Base-by-base conservation (phyloP, 352 stramenopile genomes). In the Phytopythium sindhum region DNA sequence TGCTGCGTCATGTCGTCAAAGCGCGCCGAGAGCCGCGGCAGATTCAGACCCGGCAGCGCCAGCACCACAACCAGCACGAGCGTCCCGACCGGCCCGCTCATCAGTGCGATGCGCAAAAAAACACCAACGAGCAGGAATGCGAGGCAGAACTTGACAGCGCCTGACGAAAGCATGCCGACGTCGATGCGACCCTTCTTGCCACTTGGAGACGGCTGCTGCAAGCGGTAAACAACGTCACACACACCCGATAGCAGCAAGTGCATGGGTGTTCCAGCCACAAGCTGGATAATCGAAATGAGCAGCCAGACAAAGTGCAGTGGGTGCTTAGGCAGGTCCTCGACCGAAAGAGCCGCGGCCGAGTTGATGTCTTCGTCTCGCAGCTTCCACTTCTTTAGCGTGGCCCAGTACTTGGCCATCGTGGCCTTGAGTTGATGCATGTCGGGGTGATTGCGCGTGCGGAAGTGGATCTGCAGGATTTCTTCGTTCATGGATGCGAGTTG, bases 401-500 rank as follows among this genome's bases (percentile, higher is more conserved):
- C 63, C 64, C 70, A 86, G 70, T 91, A 91, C 39, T 66, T 60
- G 51, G 71, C 70, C 82, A 91, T 91, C 53, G 80, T 84, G 54
- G 68, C 68, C 73, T 89, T 89, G 60, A 91, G 71, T 50, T 77
- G 70, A 60, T 80, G 77, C 78, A 91, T 89, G 23, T 81, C 80
- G 3, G 82, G 82, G 66, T 91, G 82, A 50, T 86, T 88, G 17
- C 69, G 74, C 35, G 80, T 91, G 48, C 82, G 82, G 57, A 89
- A 89, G 58, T 89, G 78, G 63, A 89, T 91, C 65, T 91, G 82
- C 62, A 91, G 66, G 41, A 89, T 88, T 52, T 91, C 82, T 63
- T 91, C 82, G 67, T 91, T 91, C 80, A 91, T 89, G 5, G 78
- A 91, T 31, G 82, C 82, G 41, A 86, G 86, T 65, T 91, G 82